Percentiles rank a stretch among this genome's conserved stretches.
Conservation (phyloP, 345 rosid species). For the Eutrema japonicum region DNA sequence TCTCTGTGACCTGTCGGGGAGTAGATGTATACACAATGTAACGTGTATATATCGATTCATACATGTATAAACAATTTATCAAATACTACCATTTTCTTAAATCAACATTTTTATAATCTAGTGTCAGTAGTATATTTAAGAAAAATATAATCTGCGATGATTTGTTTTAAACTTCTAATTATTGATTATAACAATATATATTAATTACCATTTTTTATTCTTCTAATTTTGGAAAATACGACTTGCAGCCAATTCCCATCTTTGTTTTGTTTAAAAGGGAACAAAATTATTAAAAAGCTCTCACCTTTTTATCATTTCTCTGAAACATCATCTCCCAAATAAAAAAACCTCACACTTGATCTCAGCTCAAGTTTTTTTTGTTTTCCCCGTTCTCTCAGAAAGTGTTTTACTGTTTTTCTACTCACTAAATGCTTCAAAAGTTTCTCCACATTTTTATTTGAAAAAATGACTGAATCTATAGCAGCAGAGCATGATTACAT, state of each 20-base stretch:
- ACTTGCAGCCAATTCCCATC: not conserved
- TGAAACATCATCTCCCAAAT: not conserved
- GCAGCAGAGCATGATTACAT: constrained; percentile 61
- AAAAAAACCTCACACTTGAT: constrained; percentile 9
- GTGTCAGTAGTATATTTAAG: not conserved
- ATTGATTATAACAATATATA: not conserved
- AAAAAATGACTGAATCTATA: constrained; percentile 47
- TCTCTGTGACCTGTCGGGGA: constrained; percentile 52
- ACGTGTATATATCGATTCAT: constrained; percentile 5
- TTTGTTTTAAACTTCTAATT: constrained; percentile 34
- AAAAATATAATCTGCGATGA: not conserved
- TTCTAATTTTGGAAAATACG: constrained; percentile 14
- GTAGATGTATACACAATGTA: constrained; percentile 35
- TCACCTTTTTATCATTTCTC: constrained; percentile 29
- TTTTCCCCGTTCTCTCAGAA: constrained; percentile 21
- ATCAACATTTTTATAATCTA: constrained; percentile 12
- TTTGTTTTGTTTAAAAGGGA: not conserved
- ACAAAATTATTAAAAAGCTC: constrained; percentile 14
- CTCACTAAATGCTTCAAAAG: constrained; percentile 37
- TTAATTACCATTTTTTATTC: not conserved
- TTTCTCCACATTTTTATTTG: constrained; percentile 14
- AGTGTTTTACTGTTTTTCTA: constrained; percentile 7
- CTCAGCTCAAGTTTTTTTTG: constrained; percentile 5
- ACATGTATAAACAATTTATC: constrained; percentile 14
- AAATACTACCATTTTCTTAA: constrained; percentile 1